These are phyloP conservation scores for Hyaloscypha finlandica DNA, from an alignment of 495 filamentous ascomycete genomes.

Conservation along the genomic window DNA sequence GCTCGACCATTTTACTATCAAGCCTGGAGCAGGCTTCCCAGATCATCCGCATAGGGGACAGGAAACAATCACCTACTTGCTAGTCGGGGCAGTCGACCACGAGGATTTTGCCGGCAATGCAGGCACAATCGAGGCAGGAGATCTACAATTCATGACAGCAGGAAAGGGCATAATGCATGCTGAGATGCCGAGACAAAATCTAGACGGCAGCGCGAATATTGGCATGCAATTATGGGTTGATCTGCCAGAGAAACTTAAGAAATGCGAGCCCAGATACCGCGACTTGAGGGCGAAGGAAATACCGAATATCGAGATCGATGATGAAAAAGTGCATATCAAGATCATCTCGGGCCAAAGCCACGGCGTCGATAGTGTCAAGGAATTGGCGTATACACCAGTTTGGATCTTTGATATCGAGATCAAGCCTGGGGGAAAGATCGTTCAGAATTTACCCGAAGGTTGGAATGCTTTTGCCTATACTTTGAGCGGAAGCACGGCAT, in stretches of 20 bases:
- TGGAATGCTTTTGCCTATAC: constrained; percentile 95
- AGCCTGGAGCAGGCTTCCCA: constrained; percentile 82
- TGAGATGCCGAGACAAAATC: constrained; percentile 87
- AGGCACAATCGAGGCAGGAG: constrained; percentile 82
- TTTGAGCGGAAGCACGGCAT: constrained; percentile 66
- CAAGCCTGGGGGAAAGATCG: constrained; percentile 71
- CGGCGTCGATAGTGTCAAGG: constrained; percentile 82
- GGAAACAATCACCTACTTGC: constrained; percentile 79
- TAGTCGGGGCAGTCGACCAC: constrained; percentile 84
- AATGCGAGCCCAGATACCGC: constrained; percentile 87
- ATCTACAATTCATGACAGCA: constrained; percentile 97
- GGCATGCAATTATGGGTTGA: constrained; percentile 97
- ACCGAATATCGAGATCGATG: constrained; percentile 66
- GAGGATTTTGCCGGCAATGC: constrained; percentile 92
- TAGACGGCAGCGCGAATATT: constrained; percentile 75
- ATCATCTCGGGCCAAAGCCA: constrained; percentile 84
- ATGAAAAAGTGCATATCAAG: constrained; percentile 75
- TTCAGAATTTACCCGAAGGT: constrained; percentile 71
- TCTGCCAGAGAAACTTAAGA: constrained; percentile 77
- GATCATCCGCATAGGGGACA: constrained; percentile 58
- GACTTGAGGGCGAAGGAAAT: constrained; percentile 80
- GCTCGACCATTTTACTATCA: constrained; percentile 91
- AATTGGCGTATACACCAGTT: constrained; percentile 92
- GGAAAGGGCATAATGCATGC: constrained; percentile 93
- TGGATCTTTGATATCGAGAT: constrained; percentile 91